Base-by-base conservation (phyloP, 2,329 filamentous ascomycete genomes). In the Chaetomiaceae sp. region DNA sequence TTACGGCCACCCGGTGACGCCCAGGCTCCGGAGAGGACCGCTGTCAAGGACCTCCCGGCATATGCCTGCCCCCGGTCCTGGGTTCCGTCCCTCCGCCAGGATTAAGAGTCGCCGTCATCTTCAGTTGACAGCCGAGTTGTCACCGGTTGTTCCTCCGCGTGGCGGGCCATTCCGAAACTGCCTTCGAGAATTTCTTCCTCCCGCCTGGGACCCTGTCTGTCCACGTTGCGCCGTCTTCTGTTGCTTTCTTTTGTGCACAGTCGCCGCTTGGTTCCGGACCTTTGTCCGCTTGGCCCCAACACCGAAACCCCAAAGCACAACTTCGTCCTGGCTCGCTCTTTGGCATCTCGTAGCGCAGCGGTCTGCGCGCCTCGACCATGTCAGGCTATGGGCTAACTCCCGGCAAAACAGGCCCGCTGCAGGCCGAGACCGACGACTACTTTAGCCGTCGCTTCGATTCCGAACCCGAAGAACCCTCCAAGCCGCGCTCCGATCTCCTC, bases 401-500 rank as follows among this genome's bases (percentile, higher is more conserved):
- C 39, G 61, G 58, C 53, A 63, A 61, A 53, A 51, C 63, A 66
- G 66, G 64, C 56, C 61, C 65, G 27, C 62, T 65, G 59, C 59
- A 62, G 56, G 54, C 25, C 55, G 60, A 56, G 50, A 60, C 64
- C 58, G 67, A 56, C 52, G 68, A 58, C 51, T 59, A 58, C 53
- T 60, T 65, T 59, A 70, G 70, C 51, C 70, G 68, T 51, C 70
- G 72, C 59, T 73, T 75, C 61, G 76, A 78, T 55, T 71, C 72
- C 54, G 71, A 75, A 53, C 64, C 68, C 59, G 75, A 78, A 59
- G 68, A 65, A 52, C 54, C 69, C 61, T 56, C 64, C 59, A 68
- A 73, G 64, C 72, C 75, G 0, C 62, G 74, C 20, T 71, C 76
- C 56, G 76, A 80, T 50, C 67, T 79, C 54, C 63, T 81, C 50